Base-by-base conservation (phyloP, 257 asterid genomes). In the Ligustrum vulgare region DNA sequence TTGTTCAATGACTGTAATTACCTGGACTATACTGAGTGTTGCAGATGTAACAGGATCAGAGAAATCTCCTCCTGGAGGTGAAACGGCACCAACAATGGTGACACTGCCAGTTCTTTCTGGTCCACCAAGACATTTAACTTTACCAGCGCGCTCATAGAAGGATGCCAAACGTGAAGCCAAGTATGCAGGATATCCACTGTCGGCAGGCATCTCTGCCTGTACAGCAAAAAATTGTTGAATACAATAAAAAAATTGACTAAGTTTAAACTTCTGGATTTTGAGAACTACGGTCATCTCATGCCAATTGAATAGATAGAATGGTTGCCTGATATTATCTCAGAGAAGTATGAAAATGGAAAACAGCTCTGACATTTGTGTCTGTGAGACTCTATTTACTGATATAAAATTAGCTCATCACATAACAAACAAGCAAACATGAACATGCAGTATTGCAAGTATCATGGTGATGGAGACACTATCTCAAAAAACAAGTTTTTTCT, bases 141-240 rank as follows among this genome's bases (percentile, higher is more conserved):
- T 95, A 66, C 99, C 99, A 81, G 99, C 99, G 81, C 99, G 99
- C 88, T 94, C 98, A 70, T 94, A 94, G 84, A 94, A 94, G 81
- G 98, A 94, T 66, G 98, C 98, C 86, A 94, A 82, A 86, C 98
- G 98, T 67, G 98, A 91, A 8, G 98, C 98, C 85, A 94, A 84
- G 82, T 94, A 94, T 70, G 98, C 98, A 84, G 98, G 98, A 85
- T 94, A 94, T 45, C 98, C 98, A 91, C 98, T 94, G 78, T 94
- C 98, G 35, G 98, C 98, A 79, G 98, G 98, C 98, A 94, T 94
- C 85, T 94, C 98, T 70, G 98, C 98, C 98, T 93, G 84, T 72
- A 81, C 23, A 70, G 34, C 60, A 70, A 71, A 71, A 23, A 60
- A 2, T 9, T 25, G 34, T 60, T 60, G 67, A 60, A 60, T 25